Evolutionary conservation across 1,284 basidiomycete species (phyloP), one percentile per base, ranked within the genome.

Genomic region (Peniophora sp.): DNA sequence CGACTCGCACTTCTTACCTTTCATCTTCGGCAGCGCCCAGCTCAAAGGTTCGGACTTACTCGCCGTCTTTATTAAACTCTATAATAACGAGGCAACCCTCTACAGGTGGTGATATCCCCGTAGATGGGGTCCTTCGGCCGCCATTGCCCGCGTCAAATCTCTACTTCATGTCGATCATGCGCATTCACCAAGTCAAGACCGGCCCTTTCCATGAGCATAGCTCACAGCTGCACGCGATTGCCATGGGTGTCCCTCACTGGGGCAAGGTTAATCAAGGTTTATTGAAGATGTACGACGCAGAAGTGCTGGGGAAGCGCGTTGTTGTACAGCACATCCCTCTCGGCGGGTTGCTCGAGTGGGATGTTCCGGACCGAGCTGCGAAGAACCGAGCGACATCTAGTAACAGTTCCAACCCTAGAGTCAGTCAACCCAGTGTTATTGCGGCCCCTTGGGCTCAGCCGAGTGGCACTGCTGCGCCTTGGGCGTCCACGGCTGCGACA

Each of bases 241-340:
- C 92, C 1, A 77, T 79, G 1, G 86, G 85, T 9, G 93, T 98
- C 16, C 83, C 86, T 9, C 83, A 79, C 53, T 99, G 93, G 91
- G 68, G 73, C 34, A 98, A 98, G 66, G 90, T 96, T 17, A 89
- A 95, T 63, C 78, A 75, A 3, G 97, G 97, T 2, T 67, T 98
- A 56, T 78, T 92, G 61, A 97, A 97, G 72, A 98, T 99, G 95
- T 99, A 95, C 67, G 80, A 90, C 70, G 93, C 85, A 14, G 96
- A 99, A 67, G 94, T 97, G n/a, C 71, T 97, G 25, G 83, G 85
- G 10, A 98, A 98, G 68, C 79, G 88, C n/a, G 95, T 97, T 12
- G 96, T 98, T 2, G 93, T 98, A 12, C 96, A 99, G 67, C 95
- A 97, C 62, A 77, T 98, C 44, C 87, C 86, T 27, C 78, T 98